These are phyloP conservation scores for Suillus spraguei DNA, from an alignment of 768 basidiomycete species.

Conservation along the genomic window DNA sequence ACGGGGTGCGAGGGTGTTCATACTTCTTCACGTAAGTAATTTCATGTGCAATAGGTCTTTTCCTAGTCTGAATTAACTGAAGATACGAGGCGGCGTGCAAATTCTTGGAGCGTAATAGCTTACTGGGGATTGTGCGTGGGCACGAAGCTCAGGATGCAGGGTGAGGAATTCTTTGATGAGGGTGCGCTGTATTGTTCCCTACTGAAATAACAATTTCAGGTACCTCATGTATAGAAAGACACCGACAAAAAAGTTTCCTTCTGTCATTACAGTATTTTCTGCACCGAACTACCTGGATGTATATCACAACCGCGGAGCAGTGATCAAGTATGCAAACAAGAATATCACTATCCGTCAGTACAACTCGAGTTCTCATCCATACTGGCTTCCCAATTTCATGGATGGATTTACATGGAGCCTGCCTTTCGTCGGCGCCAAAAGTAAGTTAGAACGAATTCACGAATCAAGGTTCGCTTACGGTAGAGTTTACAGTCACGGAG, in stretches of 20 bases:
- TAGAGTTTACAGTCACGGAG: slow-evolving; percentile 72
- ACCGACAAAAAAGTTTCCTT: slow-evolving; percentile 92
- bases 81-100: slow-evolving; percentile 92
- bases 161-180: slow-evolving; percentile 41
- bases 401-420: slow-evolving; percentile 99
- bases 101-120: slow-evolving; percentile 89
- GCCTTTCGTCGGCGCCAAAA: slow-evolving; percentile 97
- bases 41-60: background rate
- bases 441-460: slow-evolving; percentile 46
- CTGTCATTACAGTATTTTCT: slow-evolving; percentile 97
- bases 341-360: slow-evolving; percentile 96
- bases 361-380: slow-evolving; percentile 78
- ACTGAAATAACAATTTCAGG: slow-evolving; percentile 36
- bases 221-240: slow-evolving; percentile 97
- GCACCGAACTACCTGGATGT: slow-evolving; percentile 98
- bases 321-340: slow-evolving; percentile 97
- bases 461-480: background rate
- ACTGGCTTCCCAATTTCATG: slow-evolving; percentile 98
- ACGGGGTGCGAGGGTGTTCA: slow-evolving; percentile 87
- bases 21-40: slow-evolving; percentile 85
- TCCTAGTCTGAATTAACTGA: slow-evolving; percentile 6
- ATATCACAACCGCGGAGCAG: slow-evolving; percentile 95
- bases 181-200: background rate
- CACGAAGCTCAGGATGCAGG: slow-evolving; percentile 99
- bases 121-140: slow-evolving; percentile 92